Base-by-base conservation (phyloP, 2,329 filamentous ascomycete species). In the Fusarium nematophilum region DNA sequence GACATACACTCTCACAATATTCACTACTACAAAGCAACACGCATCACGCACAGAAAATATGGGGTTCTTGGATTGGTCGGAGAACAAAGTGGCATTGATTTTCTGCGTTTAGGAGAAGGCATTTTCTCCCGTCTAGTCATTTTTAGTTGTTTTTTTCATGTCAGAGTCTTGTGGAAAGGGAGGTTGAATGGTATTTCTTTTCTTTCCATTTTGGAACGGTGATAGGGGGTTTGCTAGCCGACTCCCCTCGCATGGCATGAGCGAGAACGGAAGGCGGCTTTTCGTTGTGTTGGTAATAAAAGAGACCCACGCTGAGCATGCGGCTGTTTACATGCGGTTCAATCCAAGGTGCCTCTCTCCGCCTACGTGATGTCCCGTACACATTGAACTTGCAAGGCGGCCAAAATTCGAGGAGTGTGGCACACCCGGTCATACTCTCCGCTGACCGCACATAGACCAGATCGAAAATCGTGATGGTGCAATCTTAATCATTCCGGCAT, bases 401-500 rank as follows among this genome's bases (percentile, higher is more conserved):
- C n/a, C n/a, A n/a, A 29, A 10, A 7, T 21, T 9, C 29, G 4
- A 8, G 15, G 17, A 52, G 42, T 14, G 39, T 46, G 26, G 29
- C 9, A 38, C 17, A 21, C 34, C 14, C 10, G 5, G n/a, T 15
- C 9, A 21, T 21, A 21, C 21, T 21, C 21, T 21, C 21, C 6
- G 4, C 6, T 21, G 21, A 6, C 21, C 6, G 21, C 21, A 21
- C 21, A 21, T 21, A 6, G 26, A 15, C 15, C 15, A 23, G 18
- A 31, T 31, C 17, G 10, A 13, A 23, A 27, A 21, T 36, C 27
- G 23, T 25, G 23, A 17, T 40, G 51, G 36, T 62, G 51, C 64
- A 64, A 57, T 65, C 47, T 70, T 66, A 50, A 54, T 66, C 68
- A 68, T 69, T 70, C 63, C 60, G 66, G 63, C 64, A 67, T 70